These are phyloP conservation scores for Calvatia gigantea DNA, from an alignment of 768 basidiomycete species.

Conservation along the genomic window DNA sequence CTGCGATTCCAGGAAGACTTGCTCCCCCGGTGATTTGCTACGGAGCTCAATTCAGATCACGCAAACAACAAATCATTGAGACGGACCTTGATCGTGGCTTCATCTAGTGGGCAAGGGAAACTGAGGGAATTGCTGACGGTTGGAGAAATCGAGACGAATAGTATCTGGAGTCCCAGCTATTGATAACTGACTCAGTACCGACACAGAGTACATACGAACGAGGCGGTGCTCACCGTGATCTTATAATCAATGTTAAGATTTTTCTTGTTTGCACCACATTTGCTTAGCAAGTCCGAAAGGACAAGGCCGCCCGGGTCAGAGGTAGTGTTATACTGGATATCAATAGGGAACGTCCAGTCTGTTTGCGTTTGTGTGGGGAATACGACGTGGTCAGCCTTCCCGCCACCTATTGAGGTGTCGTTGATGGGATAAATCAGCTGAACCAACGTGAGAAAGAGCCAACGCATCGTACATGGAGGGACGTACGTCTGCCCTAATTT, in stretches of 20 bases:
- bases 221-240: constrained; percentile 48
- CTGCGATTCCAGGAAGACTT: neutral
- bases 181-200: constrained; percentile 5
- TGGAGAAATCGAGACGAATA: constrained; percentile 66
- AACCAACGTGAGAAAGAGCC: neutral
- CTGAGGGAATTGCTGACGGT: constrained; percentile 56
- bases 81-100: constrained; percentile 5
- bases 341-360: constrained; percentile 75
- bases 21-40: neutral
- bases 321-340: constrained; percentile 54
- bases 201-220: neutral
- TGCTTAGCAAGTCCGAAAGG: constrained; percentile 56
- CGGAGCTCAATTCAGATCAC: too few species aligned
- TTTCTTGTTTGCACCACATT: constrained; percentile 52
- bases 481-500: constrained; percentile 58
- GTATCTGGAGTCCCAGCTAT: constrained; percentile 63
- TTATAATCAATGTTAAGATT: constrained; percentile 63
- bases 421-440: constrained; percentile 78
- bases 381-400: constrained; percentile 40
- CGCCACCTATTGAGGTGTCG: constrained; percentile 64
- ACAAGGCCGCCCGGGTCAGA: constrained; percentile 51
- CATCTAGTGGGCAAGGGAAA: constrained; percentile 60
- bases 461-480: neutral
- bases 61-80: too few species aligned
- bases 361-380: constrained; percentile 53